Evolutionary conservation across 495 filamentous ascomycete species (phyloP).

Genomic region (Filosporella fistucella): DNA sequence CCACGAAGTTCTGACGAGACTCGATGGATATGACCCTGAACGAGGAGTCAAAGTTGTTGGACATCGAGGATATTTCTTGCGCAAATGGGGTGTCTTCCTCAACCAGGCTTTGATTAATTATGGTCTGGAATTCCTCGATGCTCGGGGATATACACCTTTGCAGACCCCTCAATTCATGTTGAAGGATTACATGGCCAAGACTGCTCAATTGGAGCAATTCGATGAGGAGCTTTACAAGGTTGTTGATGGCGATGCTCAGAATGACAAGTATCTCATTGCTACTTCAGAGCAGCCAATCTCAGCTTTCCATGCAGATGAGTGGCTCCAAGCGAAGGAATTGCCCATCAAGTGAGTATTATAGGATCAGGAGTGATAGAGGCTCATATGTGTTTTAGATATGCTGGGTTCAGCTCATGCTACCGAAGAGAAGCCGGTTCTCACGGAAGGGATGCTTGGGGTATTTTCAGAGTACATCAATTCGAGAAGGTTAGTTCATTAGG

Average conservation of each 20-base stretch:
- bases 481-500: conserved; percentile 61
- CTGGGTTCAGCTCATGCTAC: conserved; percentile 92
- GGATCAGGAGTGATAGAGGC: no score
- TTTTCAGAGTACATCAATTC: conserved; percentile 98
- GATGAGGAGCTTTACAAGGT: conserved; percentile 99
- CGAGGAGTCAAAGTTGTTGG: conserved; percentile 92
- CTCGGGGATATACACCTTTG: conserved; percentile 76
- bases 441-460: conserved; percentile 95
- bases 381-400: no score
- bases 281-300: conserved; percentile 95
- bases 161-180: conserved; percentile 97
- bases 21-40: conserved; percentile 92
- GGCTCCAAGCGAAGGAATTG: conserved; percentile 79
- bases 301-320: conserved; percentile 88
- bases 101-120: conserved; percentile 92
- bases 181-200: conserved; percentile 96
- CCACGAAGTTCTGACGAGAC: conserved; percentile 83
- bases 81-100: conserved; percentile 86
- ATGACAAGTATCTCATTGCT: conserved; percentile 95
- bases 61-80: conserved; percentile 91
- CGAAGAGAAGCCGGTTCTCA: conserved; percentile 90
- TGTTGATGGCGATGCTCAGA: conserved; percentile 75
- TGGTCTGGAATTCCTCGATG: conserved; percentile 79
- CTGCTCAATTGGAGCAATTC: conserved; percentile 93
- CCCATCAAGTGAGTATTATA: no score